Percentiles rank a stretch among this genome's conserved stretches.
phyloP scores from a whole-genome alignment of 2,329 filamentous ascomycete species.

The Akanthomyces lecanii region DNA sequence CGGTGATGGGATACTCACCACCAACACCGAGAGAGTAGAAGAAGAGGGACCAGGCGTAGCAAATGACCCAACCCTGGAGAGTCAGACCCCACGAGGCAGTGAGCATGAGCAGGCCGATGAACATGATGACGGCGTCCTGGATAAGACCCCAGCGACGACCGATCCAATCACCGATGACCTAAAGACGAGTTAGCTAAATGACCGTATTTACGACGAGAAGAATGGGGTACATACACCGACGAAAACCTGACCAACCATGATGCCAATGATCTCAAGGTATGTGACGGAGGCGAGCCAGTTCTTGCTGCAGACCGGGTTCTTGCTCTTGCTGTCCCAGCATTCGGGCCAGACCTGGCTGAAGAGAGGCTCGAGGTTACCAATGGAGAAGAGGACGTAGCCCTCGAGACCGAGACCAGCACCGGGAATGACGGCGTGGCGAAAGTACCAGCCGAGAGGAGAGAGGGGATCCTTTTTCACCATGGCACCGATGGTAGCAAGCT shows the following conservation, averaged over 20 bases:
- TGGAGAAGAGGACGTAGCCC: slow-evolving; percentile 95
- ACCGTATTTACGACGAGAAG: slow-evolving; percentile 8
- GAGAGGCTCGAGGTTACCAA: slow-evolving; percentile 84
- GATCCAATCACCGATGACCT: slow-evolving; percentile 65
- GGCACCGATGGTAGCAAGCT: slow-evolving; percentile 61
- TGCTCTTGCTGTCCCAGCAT: slow-evolving; percentile 62
- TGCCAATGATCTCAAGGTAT: slow-evolving; percentile 90
- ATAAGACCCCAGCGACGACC: slow-evolving; percentile 94
- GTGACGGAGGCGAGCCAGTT: slow-evolving; percentile 83
- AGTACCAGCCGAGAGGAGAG: slow-evolving; percentile 79
- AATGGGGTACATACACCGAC: slow-evolving; percentile 60
- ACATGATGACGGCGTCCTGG: slow-evolving; percentile 92
- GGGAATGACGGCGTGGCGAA: slow-evolving; percentile 85
- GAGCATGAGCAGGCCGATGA: slow-evolving; percentile 85
- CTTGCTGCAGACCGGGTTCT: slow-evolving; percentile 58
- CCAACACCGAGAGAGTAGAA: slow-evolving; percentile 65
- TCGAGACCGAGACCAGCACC: slow-evolving; percentile 89
- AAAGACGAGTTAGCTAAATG: slow-evolving; percentile 19
- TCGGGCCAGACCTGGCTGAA: slow-evolving; percentile 69
- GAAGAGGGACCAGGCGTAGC: slow-evolving; percentile 92
- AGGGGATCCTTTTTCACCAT: slow-evolving; percentile 88
- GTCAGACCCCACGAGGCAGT: slow-evolving; percentile 85
- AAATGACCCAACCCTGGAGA: slow-evolving; percentile 92
- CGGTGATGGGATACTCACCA: slow-evolving; percentile 95
- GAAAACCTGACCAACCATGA: slow-evolving; percentile 86